Evolutionary conservation across 768 basidiomycete species (phyloP).

Genomic region (Mycena haematopus): DNA sequence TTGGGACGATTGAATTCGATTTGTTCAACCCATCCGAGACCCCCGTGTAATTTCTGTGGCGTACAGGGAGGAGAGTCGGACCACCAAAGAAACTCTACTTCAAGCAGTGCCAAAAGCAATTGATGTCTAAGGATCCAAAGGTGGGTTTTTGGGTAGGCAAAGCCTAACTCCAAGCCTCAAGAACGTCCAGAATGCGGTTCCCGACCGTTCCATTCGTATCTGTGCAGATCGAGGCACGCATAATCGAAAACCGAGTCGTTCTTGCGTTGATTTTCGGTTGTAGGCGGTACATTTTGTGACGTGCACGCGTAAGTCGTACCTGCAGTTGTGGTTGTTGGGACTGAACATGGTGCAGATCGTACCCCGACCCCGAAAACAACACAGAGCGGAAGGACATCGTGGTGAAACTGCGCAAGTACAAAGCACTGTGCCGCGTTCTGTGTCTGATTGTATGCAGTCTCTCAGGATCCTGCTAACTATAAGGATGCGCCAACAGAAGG

Average conservation of each 20-base stretch:
- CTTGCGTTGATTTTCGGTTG: background rate
- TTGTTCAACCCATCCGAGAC: too few relatives aligned
- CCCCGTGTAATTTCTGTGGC: too few relatives aligned
- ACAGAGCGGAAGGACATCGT: constrained; percentile 76
- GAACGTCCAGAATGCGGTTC: constrained; percentile 46
- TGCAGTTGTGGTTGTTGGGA: constrained; percentile 4
- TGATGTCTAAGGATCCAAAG: background rate
- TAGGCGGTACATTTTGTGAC: constrained; percentile 88
- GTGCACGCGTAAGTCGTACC: constrained; percentile 69
- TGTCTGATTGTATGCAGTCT: constrained; percentile 56
- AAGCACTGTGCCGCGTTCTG: background rate
- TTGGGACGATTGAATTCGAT: too few relatives aligned
- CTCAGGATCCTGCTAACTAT: constrained; percentile 89
- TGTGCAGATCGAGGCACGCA: constrained; percentile 74
- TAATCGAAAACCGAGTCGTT: background rate
- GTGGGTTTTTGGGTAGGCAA: background rate
- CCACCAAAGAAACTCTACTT: too few relatives aligned
- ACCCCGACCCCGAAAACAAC: constrained; percentile 70
- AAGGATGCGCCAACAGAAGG: constrained; percentile 94
- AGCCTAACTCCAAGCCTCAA: background rate
- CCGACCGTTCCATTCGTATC: constrained; percentile 81
- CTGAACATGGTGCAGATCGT: constrained; percentile 54
- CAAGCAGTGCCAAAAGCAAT: too few relatives aligned
- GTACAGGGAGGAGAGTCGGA: too few relatives aligned
- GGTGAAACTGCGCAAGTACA: constrained; percentile 83